These are phyloP conservation scores for Ophiostoma ips DNA, from an alignment of 2,329 filamentous ascomycete species.

Conservation along the genomic window DNA sequence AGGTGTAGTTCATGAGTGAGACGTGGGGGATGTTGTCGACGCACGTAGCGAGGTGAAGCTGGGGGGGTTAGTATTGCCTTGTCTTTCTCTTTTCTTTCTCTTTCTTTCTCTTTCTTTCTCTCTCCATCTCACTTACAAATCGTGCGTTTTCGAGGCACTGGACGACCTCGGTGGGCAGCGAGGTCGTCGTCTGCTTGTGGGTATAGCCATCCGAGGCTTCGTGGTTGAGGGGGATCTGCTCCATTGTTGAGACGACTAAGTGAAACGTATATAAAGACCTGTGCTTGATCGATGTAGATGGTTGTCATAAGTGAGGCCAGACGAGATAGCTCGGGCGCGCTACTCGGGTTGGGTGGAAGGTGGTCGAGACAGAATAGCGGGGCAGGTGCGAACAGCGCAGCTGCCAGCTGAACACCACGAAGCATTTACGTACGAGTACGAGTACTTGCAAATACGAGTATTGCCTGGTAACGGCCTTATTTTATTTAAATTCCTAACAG, in stretches of 20 bases:
- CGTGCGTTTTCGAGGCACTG: slow-evolving; percentile 88
- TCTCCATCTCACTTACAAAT: slow-evolving; percentile 49
- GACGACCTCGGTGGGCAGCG: slow-evolving; percentile 71
- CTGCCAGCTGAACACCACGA: no score
- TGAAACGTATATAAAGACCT: no score
- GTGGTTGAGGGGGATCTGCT: slow-evolving; percentile 59
- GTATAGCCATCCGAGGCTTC: slow-evolving; percentile 62
- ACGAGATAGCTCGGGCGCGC: no score
- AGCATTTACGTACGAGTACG: no score
- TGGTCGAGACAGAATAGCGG: slow-evolving; percentile 7
- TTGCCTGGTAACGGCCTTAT: no score
- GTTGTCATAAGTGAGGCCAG: no score
- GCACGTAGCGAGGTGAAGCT: slow-evolving; percentile 94
- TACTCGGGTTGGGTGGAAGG: no score
- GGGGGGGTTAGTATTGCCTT: slow-evolving; percentile 1
- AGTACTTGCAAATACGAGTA: no score
- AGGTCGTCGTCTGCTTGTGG: slow-evolving; percentile 52
- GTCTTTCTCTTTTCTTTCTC: no score
- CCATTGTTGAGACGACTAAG: slow-evolving; percentile 30
- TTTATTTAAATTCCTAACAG: no score
- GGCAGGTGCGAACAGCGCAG: slow-evolving; percentile 6
- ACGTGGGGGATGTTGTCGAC: slow-evolving; percentile 74
- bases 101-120: neutral
- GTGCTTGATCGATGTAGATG: neutral
- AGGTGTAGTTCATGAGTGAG: slow-evolving; percentile 98